A percentile compares a stretch with the other conserved stretches of the same genome.
Evolutionary conservation across 2,329 filamentous ascomycete species (phyloP).

Genomic region (Bertia moriformis): DNA sequence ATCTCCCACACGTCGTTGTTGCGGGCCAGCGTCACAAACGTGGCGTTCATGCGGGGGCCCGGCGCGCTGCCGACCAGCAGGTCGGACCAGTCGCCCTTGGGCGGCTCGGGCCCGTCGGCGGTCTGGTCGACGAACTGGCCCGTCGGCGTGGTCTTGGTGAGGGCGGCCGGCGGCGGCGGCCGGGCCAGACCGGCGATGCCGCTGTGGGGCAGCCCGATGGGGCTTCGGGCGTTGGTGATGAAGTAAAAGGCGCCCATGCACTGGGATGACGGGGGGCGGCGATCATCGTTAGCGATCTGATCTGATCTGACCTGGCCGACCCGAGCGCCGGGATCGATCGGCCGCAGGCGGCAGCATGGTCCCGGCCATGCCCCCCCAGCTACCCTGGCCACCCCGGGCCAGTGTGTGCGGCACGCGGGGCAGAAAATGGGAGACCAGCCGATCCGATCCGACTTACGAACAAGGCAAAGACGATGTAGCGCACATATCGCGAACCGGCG

Average conservation of each 20-base stretch:
- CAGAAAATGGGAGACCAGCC: not conserved
- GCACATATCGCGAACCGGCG: conserved; percentile 59
- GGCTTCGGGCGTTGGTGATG: conserved; percentile 45
- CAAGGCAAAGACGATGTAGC: conserved; percentile 67
- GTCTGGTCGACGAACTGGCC: conserved; percentile 22
- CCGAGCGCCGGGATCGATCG: too few relatives aligned
- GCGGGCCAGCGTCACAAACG: conserved; percentile 86
- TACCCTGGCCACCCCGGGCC: too few relatives aligned
- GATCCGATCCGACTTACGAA: conserved; percentile 46
- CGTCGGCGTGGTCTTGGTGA: too few relatives aligned
- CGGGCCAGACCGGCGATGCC: conserved; percentile 8
- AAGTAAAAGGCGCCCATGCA: conserved; percentile 66
- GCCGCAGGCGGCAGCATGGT: too few relatives aligned
- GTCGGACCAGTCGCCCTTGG: conserved; percentile 35
- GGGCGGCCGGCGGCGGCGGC: conserved; percentile 10
- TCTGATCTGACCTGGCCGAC: not conserved
- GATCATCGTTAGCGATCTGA: too few relatives aligned
- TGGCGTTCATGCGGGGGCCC: conserved; percentile 80
- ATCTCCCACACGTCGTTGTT: conserved; percentile 96
- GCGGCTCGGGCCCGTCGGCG: conserved; percentile 32
- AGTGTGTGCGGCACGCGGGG: too few relatives aligned
- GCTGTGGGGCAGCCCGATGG: too few relatives aligned
- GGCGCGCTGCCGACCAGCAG: conserved; percentile 35
- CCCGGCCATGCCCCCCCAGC: too few relatives aligned
- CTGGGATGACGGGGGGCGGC: conserved; percentile 18